Conservation (phyloP, 139 green algal species). For the Limnomonas spitsbergensis region DNA sequence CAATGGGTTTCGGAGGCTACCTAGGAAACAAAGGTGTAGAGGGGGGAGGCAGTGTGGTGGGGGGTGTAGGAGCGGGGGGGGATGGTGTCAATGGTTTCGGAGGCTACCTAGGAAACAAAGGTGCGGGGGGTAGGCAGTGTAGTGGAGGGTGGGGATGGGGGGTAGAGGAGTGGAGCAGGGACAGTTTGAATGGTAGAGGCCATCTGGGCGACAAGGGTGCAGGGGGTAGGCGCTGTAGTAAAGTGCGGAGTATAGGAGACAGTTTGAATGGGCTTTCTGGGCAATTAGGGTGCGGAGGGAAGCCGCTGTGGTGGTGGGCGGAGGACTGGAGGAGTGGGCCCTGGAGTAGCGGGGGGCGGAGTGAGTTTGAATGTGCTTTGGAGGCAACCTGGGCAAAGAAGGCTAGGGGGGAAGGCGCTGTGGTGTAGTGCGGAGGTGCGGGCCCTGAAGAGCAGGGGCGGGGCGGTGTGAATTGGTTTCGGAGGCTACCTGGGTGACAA, state of each 20-base stretch:
- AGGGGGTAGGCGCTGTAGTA: too few species aligned
- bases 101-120: constrained; percentile 83
- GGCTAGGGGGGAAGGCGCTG: too few species aligned
- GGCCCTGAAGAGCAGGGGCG: too few species aligned
- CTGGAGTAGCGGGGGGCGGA: too few species aligned
- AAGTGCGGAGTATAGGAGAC: neutral
- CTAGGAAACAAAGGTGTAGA: constrained; percentile 79
- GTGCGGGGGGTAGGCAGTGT: too few species aligned
- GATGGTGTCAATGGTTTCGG: constrained; percentile 60
- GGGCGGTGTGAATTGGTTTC: constrained; percentile 64
- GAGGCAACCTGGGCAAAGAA: too few species aligned
- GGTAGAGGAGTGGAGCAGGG: too few species aligned
- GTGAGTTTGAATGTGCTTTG: too few species aligned
- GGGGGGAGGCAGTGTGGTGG: too few species aligned
- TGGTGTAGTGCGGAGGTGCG: too few species aligned
- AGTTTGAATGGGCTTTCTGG: constrained; percentile 53
- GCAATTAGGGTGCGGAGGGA: constrained; percentile 77
- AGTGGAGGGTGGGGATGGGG: neutral
- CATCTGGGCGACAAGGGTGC: constrained; percentile 82
- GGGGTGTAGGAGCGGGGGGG: constrained; percentile 20
- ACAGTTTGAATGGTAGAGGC: constrained; percentile 61
- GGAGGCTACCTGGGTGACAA: constrained; percentile 86
- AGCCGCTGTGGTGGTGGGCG: too few species aligned
- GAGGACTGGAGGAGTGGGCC: too few species aligned
- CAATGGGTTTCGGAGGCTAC: constrained; percentile 70